Evolutionary conservation across 306 rosid species (phyloP), one percentile per base, ranked within the genome.

Genomic region (Vigna angularis): DNA sequence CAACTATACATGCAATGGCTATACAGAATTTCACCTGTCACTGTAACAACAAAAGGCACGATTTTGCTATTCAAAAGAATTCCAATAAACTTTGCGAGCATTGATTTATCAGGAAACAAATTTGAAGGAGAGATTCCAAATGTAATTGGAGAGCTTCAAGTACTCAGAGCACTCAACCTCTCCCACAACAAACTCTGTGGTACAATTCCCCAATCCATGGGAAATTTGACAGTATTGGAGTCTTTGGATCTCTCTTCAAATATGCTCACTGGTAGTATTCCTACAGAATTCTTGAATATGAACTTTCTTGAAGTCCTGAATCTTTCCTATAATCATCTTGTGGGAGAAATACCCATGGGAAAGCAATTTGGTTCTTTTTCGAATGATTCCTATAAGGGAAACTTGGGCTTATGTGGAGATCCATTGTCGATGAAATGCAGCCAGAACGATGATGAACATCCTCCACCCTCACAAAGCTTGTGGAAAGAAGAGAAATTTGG

Each of bases 241-340:
- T 74, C 63, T 30, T 70, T 88, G 36, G 92, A 82, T 44, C 77
- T 88, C 16, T 86, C 89, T 1, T 83, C 83, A 62, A 88, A 85
- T 38, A 51, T 56, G 49, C 44, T 85, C 1, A 14, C 0, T 0
- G 81, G 87, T 32, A 1, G 55, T 1, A 83, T 85, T 74, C 89
- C 91, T 3, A 0, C 5, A 7, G 56, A 80, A 44, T 49, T 87
- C 24, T 18, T 34, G 7, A 68, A 16, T 66, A 2, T 85, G 2
- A 51, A 50, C 2, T 36, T 0, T 24, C 82, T 88, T 2, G 50
- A 6, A 11, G 0, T 36, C 5, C 22, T 88, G 62, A 51, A 78
- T n/a, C 85, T 87, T 28, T 87, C 86, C 0, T 12, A 69, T 1
- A 85, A 85, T 70, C 22, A 20, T 9, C 78, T 87, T 1, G 67